A percentile compares a stretch with the other conserved stretches of the same genome.
Conservation (phyloP, 768 basidiomycete species). For the Guyanaporus albipodus region DNA sequence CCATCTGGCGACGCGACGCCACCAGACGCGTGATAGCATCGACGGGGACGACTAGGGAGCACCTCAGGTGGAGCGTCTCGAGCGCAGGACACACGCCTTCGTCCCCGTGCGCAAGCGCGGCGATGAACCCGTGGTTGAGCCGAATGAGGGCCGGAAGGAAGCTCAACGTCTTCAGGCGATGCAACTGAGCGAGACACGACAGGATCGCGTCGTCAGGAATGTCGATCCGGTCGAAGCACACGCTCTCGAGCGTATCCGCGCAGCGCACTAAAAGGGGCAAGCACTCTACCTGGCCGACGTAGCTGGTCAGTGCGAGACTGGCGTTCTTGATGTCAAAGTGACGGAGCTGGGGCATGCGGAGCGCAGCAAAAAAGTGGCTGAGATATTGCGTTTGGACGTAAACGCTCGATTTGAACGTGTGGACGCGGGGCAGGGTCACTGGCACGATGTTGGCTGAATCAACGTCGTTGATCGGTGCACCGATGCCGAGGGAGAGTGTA, state of each 20-base stretch:
- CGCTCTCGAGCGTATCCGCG: conserved; percentile 27
- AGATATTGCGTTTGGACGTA: conserved; percentile 29
- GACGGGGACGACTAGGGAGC: conserved; percentile 22
- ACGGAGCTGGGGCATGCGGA: conserved; percentile 23
- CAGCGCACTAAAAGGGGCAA: conserved; percentile 26
- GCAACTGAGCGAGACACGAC: conserved; percentile 20
- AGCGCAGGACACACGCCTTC: conserved; percentile 22
- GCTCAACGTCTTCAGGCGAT: conserved; percentile 13
- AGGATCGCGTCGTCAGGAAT: conserved; percentile 18
- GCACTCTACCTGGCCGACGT: conserved; percentile 25
- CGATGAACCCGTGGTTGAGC: conserved; percentile 30
- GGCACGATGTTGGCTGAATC: conserved; percentile 12
- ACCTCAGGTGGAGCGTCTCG: conserved; percentile 22
- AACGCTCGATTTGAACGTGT: conserved; percentile 25
- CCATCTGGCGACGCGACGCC: conserved; percentile 19
- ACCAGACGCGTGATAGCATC: conserved; percentile 24
- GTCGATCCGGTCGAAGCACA: conserved; percentile 22
- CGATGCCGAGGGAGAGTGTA: conserved; percentile 28
- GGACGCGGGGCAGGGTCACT: conserved; percentile 26
- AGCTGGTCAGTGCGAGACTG: conserved; percentile 27
- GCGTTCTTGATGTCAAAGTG: conserved; percentile 28
- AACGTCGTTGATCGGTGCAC: conserved; percentile 12
- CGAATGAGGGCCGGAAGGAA: conserved; percentile 27
- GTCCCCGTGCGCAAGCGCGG: conserved; percentile 16
- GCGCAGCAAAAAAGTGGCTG: conserved; percentile 22